Evolutionary conservation across 345 rosid genomes (phyloP), one percentile per base, ranked within the genome.

Genomic region (Populus ilicifolia): DNA sequence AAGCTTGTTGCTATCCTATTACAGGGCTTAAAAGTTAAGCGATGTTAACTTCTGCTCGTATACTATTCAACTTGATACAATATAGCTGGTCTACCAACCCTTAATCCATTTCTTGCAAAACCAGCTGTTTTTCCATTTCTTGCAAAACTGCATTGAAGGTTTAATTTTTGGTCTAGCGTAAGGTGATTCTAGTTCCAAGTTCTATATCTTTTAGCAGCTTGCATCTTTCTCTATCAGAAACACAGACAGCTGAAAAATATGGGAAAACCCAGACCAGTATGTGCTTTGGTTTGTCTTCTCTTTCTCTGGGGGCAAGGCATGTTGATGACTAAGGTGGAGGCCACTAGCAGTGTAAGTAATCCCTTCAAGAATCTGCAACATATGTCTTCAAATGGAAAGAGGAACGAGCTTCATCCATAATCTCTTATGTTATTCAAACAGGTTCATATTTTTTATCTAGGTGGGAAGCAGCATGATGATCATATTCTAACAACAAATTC

Each of bases 381-480:
- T 3, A 59, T 30, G 7, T 39, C 39, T 25, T 9, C 25, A 36
- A 4, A n/a, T 16, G n/a, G 23, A 50, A 25, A 6, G 25, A 35
- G 35, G 29, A 44, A 36, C 43, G 20, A 30, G 23, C 43, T 41
- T 59, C 3, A 23, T 56, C 25, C 69, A 56, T 66, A 50, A 16
- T 25, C 25, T 81, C 2, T 61, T 59, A 25, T 67, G 41, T 67
- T 69, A 27, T 36, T 72, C 27, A 11, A 64, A 73, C 87, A 90
- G 94, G 86, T 90, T 76, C 90, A 90, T 77, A 86, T 90, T 11
- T 85, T 89, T 54, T 91, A 90, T 68, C 72, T 89, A 78, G 94
- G 97, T 48, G 90, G 83, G 80, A 89, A 67, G 83, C 83, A 75
- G 79, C 87, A 79, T 59, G 82, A 82, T n/a, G 74, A 85, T 77